Percentiles rank a stretch among this genome's conserved stretches.
Conservation (phyloP, 768 basidiomycete genomes). For the Chiua virens region DNA sequence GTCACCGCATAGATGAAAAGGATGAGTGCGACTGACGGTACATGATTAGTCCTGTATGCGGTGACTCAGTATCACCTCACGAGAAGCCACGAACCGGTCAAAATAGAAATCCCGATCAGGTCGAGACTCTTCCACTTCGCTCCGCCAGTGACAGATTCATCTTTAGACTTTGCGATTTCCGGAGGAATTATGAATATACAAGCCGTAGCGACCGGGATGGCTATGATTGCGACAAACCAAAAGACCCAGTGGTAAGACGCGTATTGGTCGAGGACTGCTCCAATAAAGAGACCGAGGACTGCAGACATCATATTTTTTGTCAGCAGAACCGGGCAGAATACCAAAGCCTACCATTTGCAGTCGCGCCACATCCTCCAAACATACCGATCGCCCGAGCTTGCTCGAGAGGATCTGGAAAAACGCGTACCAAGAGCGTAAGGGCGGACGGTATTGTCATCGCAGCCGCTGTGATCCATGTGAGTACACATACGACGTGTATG, state of each 20-base stretch:
- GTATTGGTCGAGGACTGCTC: conserved; percentile 42
- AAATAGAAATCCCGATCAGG: conserved; percentile 37
- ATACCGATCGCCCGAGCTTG: conserved; percentile 50
- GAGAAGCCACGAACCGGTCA: conserved; percentile 31
- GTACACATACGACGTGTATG: neutral
- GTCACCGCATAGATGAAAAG: conserved; percentile 46
- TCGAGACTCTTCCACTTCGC: conserved; percentile 36
- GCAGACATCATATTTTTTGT: neutral
- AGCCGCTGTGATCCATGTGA: conserved; percentile 36
- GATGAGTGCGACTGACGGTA: conserved; percentile 32
- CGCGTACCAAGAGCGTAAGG: conserved; percentile 46
- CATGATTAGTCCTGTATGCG: neutral
- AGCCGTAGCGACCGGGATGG: conserved; percentile 32
- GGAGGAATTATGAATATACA: conserved; percentile 37
- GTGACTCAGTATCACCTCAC: neutral
- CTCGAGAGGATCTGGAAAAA: conserved; percentile 46
- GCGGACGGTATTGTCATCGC: conserved; percentile 53
- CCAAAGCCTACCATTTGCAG: conserved; percentile 40
- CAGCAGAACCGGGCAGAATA: neutral
- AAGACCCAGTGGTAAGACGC: conserved; percentile 53
- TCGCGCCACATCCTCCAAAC: conserved; percentile 45
- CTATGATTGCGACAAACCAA: conserved; percentile 44
- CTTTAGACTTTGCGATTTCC: conserved; percentile 7
- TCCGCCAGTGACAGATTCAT: neutral
- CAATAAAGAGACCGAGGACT: conserved; percentile 47